Evolutionary conservation across 2,329 filamentous ascomycete species (phyloP).

Genomic region (Didymella exigua): DNA sequence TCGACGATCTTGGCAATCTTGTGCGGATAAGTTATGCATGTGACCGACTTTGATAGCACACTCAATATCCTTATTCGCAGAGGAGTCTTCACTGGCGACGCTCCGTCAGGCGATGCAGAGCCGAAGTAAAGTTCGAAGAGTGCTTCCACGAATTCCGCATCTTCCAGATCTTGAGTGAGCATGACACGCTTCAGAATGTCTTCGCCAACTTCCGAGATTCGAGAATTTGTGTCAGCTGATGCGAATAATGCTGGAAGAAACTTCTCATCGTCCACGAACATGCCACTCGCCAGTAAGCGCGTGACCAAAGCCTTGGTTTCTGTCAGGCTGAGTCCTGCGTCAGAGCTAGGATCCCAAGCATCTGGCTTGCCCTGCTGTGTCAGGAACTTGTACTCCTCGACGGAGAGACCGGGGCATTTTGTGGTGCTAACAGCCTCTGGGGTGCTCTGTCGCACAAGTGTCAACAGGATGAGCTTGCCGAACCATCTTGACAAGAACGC

Average conservation of each 20-base stretch:
- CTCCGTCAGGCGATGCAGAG: constrained; percentile 48
- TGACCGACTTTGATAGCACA: constrained; percentile 76
- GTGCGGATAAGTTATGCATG: constrained; percentile 71
- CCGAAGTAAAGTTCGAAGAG: constrained; percentile 77
- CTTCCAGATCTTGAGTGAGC: constrained; percentile 73
- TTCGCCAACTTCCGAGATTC: constrained; percentile 82
- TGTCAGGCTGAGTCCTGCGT: constrained; percentile 68
- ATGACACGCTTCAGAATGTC: constrained; percentile 82
- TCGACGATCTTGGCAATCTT: constrained; percentile 73
- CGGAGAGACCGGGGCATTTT: constrained; percentile 66
- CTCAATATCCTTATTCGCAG: constrained; percentile 78
- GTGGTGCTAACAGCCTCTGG: constrained; percentile 47
- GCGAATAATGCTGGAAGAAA: constrained; percentile 85
- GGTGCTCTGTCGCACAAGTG: constrained; percentile 45
- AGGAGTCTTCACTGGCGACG: constrained; percentile 61
- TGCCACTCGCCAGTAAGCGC: constrained; percentile 78
- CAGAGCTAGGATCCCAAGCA: constrained; percentile 67
- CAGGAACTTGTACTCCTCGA: constrained; percentile 71
- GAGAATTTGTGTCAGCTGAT: constrained; percentile 79
- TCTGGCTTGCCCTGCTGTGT: constrained; percentile 69
- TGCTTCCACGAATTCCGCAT: constrained; percentile 63
- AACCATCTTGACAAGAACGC: constrained; percentile 76
- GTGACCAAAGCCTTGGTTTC: constrained; percentile 73
- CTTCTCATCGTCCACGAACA: constrained; percentile 82
- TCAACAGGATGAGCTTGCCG: constrained; percentile 75